Evolutionary conservation across 2,329 filamentous ascomycete species (phyloP), one percentile per base, ranked within the genome.

Genomic region (Fusarium marasasianum): DNA sequence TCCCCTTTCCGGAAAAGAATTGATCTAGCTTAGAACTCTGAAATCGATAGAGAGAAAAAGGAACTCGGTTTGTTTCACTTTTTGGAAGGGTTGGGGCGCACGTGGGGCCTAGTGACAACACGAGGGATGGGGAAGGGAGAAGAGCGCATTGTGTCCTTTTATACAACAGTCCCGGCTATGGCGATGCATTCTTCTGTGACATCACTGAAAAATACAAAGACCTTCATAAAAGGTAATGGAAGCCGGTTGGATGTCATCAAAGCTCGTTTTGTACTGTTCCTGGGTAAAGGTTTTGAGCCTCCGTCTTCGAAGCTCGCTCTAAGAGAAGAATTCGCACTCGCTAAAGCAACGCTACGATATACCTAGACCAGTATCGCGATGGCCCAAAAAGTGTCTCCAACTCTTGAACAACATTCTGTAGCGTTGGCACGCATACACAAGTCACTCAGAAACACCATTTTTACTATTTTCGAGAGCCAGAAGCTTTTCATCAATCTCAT

Each of bases 401-500:
- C 13, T 22, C 20, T 15, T 3, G 3, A 48, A 15, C 9, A 22
- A 22, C 9, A 31, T 31, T 17, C 6, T 22, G 6, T 22, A 11
- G 9, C 4, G 9, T n/a, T 48, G 14, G 14, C n/a, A 4, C 4
- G 8, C 6, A 8, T 12, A 8, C 10, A 17, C 0, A 15, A n/a
- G 20, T 12, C 26, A n/a, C 26, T 4, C 14, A n/a, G 3, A 5
- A 22, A 31, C 5, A 8, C 26, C 44, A 10, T n/a, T 2, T 22
- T 22, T 8, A 9, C 17, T 7, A 5, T 12, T n/a, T 31, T 17
- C 22, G 31, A 5, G 13, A 14, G 14, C 8, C 29, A 17, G 10
- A 22, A 50, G 1, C 17, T 2, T 51, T 5, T 8, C 15, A 17
- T 35, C 8, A 37, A 22, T 3, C 5, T 15, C 11, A 22, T 7